These are phyloP conservation scores for Xerocomellus dryophilus DNA, from an alignment of 768 basidiomycete genomes.

Conservation along the genomic window DNA sequence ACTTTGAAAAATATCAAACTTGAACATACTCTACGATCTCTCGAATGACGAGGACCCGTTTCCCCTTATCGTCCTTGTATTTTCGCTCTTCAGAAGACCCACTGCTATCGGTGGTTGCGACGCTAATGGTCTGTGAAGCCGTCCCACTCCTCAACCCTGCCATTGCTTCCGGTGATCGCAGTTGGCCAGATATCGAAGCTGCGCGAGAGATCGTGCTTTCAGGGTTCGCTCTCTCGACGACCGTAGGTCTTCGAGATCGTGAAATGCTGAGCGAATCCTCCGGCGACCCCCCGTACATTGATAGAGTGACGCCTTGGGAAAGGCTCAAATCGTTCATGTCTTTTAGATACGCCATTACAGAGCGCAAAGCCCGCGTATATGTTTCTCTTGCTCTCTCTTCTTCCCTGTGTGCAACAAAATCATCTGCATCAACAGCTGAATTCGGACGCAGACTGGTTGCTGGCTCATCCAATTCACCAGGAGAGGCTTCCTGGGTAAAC, in stretches of 20 bases:
- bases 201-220: constrained; percentile 55
- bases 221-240: constrained; percentile 43
- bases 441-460: constrained; percentile 37
- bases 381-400: constrained; percentile 70
- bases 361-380: constrained; percentile 77
- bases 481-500: constrained; percentile 52
- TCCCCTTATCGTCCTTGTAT: constrained; percentile 87
- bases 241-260: constrained; percentile 67
- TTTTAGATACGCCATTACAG: constrained; percentile 92
- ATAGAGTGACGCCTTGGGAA: constrained; percentile 53
- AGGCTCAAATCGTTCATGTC: constrained; percentile 91
- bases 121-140: constrained; percentile 65
- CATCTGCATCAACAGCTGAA: constrained; percentile 43
- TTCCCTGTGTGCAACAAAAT: constrained; percentile 52
- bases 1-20: neutral
- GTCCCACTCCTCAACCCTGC: constrained; percentile 56
- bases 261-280: constrained; percentile 39
- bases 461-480: constrained; percentile 36
- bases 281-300: constrained; percentile 53
- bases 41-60: constrained; percentile 77
- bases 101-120: constrained; percentile 68
- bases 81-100: constrained; percentile 79
- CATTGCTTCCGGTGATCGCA: constrained; percentile 66
- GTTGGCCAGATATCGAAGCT: constrained; percentile 50
- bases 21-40: constrained; percentile 85